phyloP scores from a whole-genome alignment of 2,329 filamentous ascomycete species.

The Claviceps sp. region DNA sequence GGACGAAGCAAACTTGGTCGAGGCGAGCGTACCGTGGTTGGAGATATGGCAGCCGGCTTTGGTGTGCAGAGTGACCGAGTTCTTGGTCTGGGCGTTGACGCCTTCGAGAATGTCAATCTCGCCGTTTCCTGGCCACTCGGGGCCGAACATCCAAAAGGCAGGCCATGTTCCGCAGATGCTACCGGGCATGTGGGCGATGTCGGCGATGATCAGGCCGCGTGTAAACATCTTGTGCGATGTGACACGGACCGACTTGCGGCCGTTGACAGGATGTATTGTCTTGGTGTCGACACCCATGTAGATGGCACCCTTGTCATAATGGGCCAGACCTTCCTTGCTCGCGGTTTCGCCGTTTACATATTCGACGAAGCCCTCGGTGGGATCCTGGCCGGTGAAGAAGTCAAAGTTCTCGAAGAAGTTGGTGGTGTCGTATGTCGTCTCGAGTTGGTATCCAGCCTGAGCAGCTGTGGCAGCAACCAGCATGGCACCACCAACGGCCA shows the following conservation, averaged over 20 bases:
- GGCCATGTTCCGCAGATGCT: slow-evolving; percentile 63
- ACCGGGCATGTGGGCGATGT: slow-evolving; percentile 65
- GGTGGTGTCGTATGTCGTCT: slow-evolving; percentile 32
- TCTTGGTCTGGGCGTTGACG: slow-evolving; percentile 47
- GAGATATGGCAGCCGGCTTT: slow-evolving; percentile 42
- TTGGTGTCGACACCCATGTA: slow-evolving; percentile 58
- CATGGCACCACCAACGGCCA: slow-evolving; percentile 16
- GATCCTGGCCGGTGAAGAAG: slow-evolving; percentile 47
- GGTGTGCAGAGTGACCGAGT: slow-evolving; percentile 58
- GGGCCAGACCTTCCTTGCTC: slow-evolving; percentile 42
- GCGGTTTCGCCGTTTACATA: slow-evolving; percentile 51
- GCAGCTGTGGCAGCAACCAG: slow-evolving; percentile 14
- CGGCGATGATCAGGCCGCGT: slow-evolving; percentile 57
- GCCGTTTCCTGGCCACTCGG: slow-evolving; percentile 55
- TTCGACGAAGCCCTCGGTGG: slow-evolving; percentile 61
- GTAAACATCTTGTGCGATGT: slow-evolving; percentile 53
- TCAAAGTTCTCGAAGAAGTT: slow-evolving; percentile 45
- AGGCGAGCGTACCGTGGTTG: slow-evolving; percentile 31
- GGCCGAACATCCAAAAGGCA: slow-evolving; percentile 55
- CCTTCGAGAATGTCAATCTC: slow-evolving; percentile 77
- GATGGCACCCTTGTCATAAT: slow-evolving; percentile 38
- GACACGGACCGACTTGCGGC: slow-evolving; percentile 59
- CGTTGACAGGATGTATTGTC: slow-evolving; percentile 39
- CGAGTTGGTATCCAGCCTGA: slow-evolving; percentile 28
- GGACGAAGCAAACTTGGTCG: slow-evolving; percentile 29